Base-by-base conservation (phyloP, 192 early-diverging fungal species). In the Podila horticola region DNA sequence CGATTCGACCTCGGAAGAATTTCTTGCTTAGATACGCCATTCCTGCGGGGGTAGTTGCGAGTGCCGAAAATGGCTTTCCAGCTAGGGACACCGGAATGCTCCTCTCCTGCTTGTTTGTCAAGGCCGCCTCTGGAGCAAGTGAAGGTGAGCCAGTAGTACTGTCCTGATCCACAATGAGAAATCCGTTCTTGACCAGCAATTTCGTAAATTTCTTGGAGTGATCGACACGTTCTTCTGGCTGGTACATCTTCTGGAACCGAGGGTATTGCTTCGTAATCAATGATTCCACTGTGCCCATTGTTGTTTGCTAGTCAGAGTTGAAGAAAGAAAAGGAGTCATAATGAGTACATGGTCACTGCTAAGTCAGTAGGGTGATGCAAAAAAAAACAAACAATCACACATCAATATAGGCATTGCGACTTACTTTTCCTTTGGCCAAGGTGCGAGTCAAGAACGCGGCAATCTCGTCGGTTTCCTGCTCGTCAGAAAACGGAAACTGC, bases 171-270 rank as follows among this genome's bases (percentile, higher is more conserved):
- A 33, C 24, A 33, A 22, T 12, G 19, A 48, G 30, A 29, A 52
- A 34, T 34, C 64, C 64, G 8, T 58, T 49, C 11, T 55, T 15
- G 52, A 72, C 19, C 29, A 79, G 48, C 17, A 55, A 33, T 20
- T 58, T 13, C 15, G 72, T 4, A 33, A 57, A 28, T 15, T 34
- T 60, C 48, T 50, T 61, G 3, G 66, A 49, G 0, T 67, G 50
- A 6, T 24, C 65, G 1, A 12, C 24, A 50, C 75, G 49, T 7
- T 79, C 69, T 24, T 63, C 51, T 3, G 70, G 69, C 19, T 67
- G 75, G 31, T 68, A 72, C 24, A 72, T 34, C 60, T 72, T 79
- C 58, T 48, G 70, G 36, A 79, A 72, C 1, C 75, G 75, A 68
- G 65, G 19, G 26, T 72, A 79, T 15, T 33, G 9, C 24, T 60